phyloP scores from a whole-genome alignment of 2,329 filamentous ascomycete genomes.

The Aspergillus sp. region DNA sequence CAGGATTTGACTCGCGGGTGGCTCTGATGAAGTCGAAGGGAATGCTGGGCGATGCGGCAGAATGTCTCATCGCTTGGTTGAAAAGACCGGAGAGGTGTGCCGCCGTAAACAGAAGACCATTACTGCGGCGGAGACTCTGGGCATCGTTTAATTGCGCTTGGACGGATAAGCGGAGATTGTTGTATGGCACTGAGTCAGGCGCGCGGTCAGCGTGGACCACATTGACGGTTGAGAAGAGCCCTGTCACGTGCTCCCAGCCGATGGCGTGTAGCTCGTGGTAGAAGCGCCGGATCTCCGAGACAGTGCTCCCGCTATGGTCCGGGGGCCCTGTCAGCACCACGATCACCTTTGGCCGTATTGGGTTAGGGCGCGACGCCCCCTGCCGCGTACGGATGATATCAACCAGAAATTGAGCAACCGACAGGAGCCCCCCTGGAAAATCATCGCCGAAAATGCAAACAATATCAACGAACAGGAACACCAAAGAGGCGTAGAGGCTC shows the following conservation, averaged over 20 bases:
- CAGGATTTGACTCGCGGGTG: slow-evolving; percentile 8
- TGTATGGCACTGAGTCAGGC: not conserved
- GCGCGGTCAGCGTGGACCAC: not conserved
- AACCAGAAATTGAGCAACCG: slow-evolving; percentile 10
- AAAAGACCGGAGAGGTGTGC: slow-evolving; percentile 8
- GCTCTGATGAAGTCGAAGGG: slow-evolving; percentile 11
- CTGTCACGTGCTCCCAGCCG: not conserved
- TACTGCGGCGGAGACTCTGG: not conserved
- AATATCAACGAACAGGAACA: slow-evolving; percentile 24
- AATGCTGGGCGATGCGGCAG: not conserved
- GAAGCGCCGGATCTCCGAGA: not conserved
- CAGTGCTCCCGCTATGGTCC: not conserved
- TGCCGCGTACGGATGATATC: slow-evolving; percentile 1
- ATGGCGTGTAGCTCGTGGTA: not conserved
- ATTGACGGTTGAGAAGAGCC: not conserved
- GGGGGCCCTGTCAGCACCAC: not conserved
- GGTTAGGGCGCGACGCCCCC: not conserved
- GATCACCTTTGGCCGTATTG: slow-evolving; percentile 3
- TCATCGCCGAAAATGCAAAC: slow-evolving; percentile 23
- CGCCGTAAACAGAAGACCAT: not conserved
- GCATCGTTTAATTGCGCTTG: slow-evolving; percentile 3
- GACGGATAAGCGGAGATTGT: not conserved
- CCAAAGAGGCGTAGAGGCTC: slow-evolving; percentile 10
- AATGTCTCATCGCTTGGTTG: slow-evolving; percentile 1
- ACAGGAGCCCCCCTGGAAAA: slow-evolving; percentile 1